Base-by-base conservation (phyloP, 352 stramenopile species). In the Phytophthora citricola region DNA sequence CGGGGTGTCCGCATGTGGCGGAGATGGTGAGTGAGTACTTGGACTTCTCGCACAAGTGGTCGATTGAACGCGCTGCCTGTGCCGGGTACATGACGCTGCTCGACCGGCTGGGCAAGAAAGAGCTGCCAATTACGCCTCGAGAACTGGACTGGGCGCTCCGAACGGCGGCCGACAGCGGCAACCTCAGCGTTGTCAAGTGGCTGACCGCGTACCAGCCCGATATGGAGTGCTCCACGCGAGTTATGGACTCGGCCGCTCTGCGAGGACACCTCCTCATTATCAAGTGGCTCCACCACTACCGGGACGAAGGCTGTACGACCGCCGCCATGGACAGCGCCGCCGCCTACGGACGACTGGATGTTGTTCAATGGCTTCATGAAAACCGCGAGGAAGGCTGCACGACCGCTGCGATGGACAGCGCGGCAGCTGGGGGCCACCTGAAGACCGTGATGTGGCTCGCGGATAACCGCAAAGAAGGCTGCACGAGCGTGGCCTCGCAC, bases 181-280 rank as follows among this genome's bases (percentile, higher is more conserved):
- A 92, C 43, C 34, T 95, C 29, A 44, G 34, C 15, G 67, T 91
- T 14, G 71, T 95, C 5, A 65, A 81, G 45, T 95, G 87, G 87
- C 65, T 91, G 14, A 86, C 77, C 24, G 63, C 69, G 0, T 88
- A 93, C 51, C 71, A 79, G 1, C 80, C 82, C 5, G 64, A 80
- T 27, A 80, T 76, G 57, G 72, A 77, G 10, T 77, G 87, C 15
- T 89, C 82, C 1, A 79, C 78, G 29, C 81, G 78, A 61, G 76
- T 91, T n/a, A 92, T 95, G 83, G 85, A 95, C 71, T 93, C 85
- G 58, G 85, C 87, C 0, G 87, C 87, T 53, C 71, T 85, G 29
- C 76, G 78, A 22, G 87, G 87, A 0, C 85, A 93, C 59, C 69
- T 95, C 8, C 55, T 73, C 34, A 77, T 92, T 27, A 70, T 95